Base-by-base conservation (phyloP, 352 stramenopile genomes). In the Phytophthora vignae region DNA sequence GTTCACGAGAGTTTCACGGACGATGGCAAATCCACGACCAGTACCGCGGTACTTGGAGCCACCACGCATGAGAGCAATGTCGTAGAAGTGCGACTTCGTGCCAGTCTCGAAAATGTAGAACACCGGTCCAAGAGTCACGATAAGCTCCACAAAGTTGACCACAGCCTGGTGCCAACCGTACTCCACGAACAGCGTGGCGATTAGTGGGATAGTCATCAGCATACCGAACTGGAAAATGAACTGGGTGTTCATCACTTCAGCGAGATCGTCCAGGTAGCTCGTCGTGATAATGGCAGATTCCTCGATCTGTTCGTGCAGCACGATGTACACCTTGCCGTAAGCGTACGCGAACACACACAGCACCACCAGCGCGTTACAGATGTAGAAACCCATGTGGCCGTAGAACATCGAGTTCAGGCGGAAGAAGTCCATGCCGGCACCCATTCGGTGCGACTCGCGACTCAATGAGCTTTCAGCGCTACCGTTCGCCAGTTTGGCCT, bases 201-300 rank as follows among this genome's bases (percentile, higher is more conserved):
- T 91, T 57, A 96, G 60, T 25, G 88, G 90, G 57, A 96, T 93
- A 12, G 87, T 94, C 84, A 95, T 93, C 31, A 96, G 76, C 83
- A 96, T 93, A 79, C 88, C 90, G 64, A 96, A 95, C 74, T 96
- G 90, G 76, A 95, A 95, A 42, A 94, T 93, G 60, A 94, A 95
- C 76, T 94, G 87, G 4, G 90, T 95, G 74, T 95, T 95, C 38
- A 96, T 72, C 19, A 93, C 83, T 29, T 92, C 73, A 0, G 88
- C 88, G 7, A 96, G 71, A 38, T 93, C 85, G 57, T 95, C 87
- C 57, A 95, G 63, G 17, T 82, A 81, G 38, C 71, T 80, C 33
- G 88, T 96, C 40, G 92, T 94, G 21, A 85, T 88, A 59, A 97
- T 97, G 8, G 84, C 82, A 40, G 78, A 82, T 59, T 87, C 74